phyloP scores from a whole-genome alignment of 2,329 filamentous ascomycete species.

The Pochonia chlamydosporia region DNA sequence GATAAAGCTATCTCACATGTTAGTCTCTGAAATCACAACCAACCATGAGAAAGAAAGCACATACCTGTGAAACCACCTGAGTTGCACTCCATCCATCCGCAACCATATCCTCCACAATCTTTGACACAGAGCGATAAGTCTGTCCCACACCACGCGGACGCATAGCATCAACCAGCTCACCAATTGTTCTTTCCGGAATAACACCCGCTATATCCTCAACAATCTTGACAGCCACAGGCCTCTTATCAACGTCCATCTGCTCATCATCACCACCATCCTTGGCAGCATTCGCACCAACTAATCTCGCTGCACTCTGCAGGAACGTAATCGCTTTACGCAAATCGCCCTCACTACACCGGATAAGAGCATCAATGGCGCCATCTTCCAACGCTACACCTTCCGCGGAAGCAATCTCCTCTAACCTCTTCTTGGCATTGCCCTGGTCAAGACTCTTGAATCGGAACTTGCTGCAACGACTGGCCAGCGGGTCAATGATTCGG shows the following conservation, averaged over 20 bases:
- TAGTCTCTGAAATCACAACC: constrained; percentile 12
- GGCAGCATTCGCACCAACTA: constrained; percentile 64
- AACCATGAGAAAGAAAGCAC: constrained; percentile 8
- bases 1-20: constrained; percentile 58
- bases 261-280: constrained; percentile 48
- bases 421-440: constrained; percentile 69
- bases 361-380: constrained; percentile 76
- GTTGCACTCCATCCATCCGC: constrained; percentile 96
- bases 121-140: constrained; percentile 68
- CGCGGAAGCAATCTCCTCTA: constrained; percentile 74
- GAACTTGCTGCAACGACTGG: constrained; percentile 92
- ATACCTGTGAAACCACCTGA: constrained; percentile 76
- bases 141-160: constrained; percentile 60
- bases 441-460: constrained; percentile 94
- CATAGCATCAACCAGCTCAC: constrained; percentile 66
- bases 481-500: constrained; percentile 92
- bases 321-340: constrained; percentile 94
- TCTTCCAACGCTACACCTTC: constrained; percentile 73
- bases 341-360: constrained; percentile 88
- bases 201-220: constrained; percentile 96
- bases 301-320: constrained; percentile 83
- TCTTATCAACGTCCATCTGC: constrained; percentile 56
- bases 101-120: constrained; percentile 81
- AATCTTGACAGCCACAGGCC: constrained; percentile 65
- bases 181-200: constrained; percentile 71